Conservation (phyloP, 2,329 filamentous ascomycete genomes). For the Leptographium lundbergii region DNA sequence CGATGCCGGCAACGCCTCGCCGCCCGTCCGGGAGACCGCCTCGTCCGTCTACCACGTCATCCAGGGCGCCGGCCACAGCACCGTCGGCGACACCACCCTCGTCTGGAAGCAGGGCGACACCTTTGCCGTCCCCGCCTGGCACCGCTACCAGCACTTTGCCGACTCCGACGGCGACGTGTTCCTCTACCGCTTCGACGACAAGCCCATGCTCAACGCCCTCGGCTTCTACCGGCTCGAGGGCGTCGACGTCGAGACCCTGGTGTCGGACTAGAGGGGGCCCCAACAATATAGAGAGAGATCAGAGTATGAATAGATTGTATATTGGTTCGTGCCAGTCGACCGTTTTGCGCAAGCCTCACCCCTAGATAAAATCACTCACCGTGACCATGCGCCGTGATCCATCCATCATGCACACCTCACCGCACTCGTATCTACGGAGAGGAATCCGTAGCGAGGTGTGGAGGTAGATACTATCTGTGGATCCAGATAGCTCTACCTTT, state of each 20-base stretch:
- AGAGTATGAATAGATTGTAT: neutral
- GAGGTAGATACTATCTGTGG: too few species aligned
- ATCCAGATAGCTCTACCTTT: too few species aligned
- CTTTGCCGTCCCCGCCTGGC: constrained; percentile 41
- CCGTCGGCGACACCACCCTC: constrained; percentile 24
- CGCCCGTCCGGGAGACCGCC: constrained; percentile 30
- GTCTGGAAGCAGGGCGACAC: constrained; percentile 38
- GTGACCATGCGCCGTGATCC: too few species aligned
- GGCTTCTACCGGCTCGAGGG: constrained; percentile 34
- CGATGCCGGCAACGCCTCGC: constrained; percentile 21
- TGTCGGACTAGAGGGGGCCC: constrained; percentile 13
- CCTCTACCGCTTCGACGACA: constrained; percentile 41
- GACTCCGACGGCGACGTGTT: constrained; percentile 23
- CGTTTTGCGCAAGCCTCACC: too few species aligned
- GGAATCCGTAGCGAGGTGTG: too few species aligned
- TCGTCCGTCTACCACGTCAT: constrained; percentile 42
- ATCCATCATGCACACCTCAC: too few species aligned
- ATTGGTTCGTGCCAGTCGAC: too few species aligned
- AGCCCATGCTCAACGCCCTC: constrained; percentile 37
- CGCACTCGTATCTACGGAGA: too few species aligned
- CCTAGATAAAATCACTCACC: too few species aligned
- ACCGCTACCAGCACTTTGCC: constrained; percentile 34
- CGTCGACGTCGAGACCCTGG: constrained; percentile 26
- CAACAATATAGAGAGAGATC: neutral
- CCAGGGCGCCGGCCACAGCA: constrained; percentile 28